phyloP scores from a whole-genome alignment of 139 green algal genomes.

The Astrephomene gubernaculifera region DNA sequence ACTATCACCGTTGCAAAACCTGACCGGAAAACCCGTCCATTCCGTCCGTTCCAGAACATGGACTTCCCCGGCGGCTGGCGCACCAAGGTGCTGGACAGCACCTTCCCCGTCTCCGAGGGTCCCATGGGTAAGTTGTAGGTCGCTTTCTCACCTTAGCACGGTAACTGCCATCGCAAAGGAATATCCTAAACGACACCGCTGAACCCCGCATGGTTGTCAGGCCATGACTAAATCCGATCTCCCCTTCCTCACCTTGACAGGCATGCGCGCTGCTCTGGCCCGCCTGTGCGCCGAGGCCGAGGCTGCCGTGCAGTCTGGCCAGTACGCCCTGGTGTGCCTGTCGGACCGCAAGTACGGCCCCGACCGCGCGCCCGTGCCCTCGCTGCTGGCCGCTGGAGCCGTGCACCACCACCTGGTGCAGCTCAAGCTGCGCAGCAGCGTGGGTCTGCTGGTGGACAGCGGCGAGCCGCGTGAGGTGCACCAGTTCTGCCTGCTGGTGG shows the following conservation, averaged over 20 bases:
- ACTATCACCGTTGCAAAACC: too few relatives aligned
- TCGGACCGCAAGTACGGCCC: slow-evolving; percentile 75
- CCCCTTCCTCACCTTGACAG: slow-evolving; percentile 28
- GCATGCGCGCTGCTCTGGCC: slow-evolving; percentile 79
- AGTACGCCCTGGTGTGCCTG: slow-evolving; percentile 81
- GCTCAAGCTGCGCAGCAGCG: slow-evolving; percentile 52
- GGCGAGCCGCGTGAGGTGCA: slow-evolving; percentile 86
- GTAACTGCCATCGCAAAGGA: too few relatives aligned
- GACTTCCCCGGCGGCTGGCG: slow-evolving; percentile 66
- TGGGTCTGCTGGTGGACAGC: slow-evolving; percentile 87
- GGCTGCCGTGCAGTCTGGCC: slow-evolving; percentile 82
- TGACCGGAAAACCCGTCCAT: too few relatives aligned
- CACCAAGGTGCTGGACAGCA: slow-evolving; percentile 89
- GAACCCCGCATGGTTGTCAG: background rate
- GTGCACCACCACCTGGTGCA: slow-evolving; percentile 93
- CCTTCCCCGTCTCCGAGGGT: slow-evolving; percentile 82
- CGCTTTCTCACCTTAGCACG: too few relatives aligned
- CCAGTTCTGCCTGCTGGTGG: slow-evolving; percentile 94
- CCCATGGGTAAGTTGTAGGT: slow-evolving; percentile 28
- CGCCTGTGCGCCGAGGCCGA: slow-evolving; percentile 82
- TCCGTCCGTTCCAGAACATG: slow-evolving; percentile 6
- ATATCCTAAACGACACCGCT: too few relatives aligned
- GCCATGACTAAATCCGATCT: background rate
- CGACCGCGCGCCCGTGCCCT: slow-evolving; percentile 79
- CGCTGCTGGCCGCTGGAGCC: slow-evolving; percentile 86